Percentiles rank a stretch among this genome's conserved stretches.
Evolutionary conservation across 441 rosid species (phyloP).

Genomic region (Brassica balearica): DNA sequence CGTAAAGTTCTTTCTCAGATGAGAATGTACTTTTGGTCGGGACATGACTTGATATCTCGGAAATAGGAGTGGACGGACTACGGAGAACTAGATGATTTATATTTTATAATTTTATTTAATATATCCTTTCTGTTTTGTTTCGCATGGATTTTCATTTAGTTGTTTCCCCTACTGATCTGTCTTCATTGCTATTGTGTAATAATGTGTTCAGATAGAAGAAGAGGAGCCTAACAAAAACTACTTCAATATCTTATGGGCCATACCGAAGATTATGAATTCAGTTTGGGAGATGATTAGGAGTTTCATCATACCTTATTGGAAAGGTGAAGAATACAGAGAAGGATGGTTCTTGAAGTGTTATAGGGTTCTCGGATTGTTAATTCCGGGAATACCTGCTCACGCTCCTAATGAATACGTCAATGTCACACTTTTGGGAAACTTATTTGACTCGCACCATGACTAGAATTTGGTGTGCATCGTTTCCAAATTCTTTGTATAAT

Average conservation of each 20-base stretch:
- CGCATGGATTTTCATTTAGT: not conserved
- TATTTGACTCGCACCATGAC: constrained; percentile 7
- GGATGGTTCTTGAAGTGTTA: constrained; percentile 50
- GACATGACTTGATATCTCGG: not conserved
- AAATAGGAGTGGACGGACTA: too few species aligned
- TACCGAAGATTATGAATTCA: constrained; percentile 58
- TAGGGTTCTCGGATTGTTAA: constrained; percentile 57
- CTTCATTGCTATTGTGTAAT: not conserved
- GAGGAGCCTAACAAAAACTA: constrained; percentile 85
- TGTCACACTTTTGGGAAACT: constrained; percentile 53
- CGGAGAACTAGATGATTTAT: too few species aligned
- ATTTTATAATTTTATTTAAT: too few species aligned
- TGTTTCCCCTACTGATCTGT: not conserved
- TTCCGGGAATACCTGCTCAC: constrained; percentile 77
- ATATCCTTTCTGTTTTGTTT: not conserved
- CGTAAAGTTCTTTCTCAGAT: not conserved
- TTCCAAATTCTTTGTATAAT: constrained; percentile 16
- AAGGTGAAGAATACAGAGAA: constrained; percentile 59
- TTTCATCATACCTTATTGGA: constrained; percentile 48
- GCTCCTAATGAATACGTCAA: constrained; percentile 64
- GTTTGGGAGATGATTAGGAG: constrained; percentile 69
- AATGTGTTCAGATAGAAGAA: constrained; percentile 45
- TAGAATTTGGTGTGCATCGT: not conserved
- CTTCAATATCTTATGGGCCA: constrained; percentile 48
- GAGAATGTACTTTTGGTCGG: not conserved